Evolutionary conservation across 192 early-diverging fungal species (phyloP).

Genomic region (Coemansia biformis): DNA sequence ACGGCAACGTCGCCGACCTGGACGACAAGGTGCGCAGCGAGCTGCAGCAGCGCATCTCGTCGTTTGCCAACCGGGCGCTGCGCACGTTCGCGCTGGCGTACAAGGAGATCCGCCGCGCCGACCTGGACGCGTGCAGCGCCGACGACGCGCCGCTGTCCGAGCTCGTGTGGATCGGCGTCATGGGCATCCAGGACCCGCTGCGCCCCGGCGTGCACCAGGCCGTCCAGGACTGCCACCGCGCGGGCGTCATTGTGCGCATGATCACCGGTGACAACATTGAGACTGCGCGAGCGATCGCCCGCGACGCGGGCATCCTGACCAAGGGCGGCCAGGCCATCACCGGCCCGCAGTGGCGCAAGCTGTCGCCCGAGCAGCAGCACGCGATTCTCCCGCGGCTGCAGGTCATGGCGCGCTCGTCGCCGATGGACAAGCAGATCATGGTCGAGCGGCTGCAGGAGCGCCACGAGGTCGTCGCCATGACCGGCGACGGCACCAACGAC

Average conservation of each 20-base stretch:
- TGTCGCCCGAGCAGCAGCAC: constrained; percentile 62
- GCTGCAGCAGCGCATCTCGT: constrained; percentile 52
- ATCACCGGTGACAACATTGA: constrained; percentile 80
- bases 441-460: constrained; percentile 67
- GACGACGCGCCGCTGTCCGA: constrained; percentile 55
- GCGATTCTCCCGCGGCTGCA: constrained; percentile 64
- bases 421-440: constrained; percentile 84
- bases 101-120: constrained; percentile 51
- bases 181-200: constrained; percentile 87
- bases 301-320: constrained; percentile 77
- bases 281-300: constrained; percentile 88
- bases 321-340: constrained; percentile 69
- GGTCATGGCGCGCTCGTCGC: constrained; percentile 84
- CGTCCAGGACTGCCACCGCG: constrained; percentile 67
- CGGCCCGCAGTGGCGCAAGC: constrained; percentile 70
- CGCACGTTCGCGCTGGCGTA: constrained; percentile 71
- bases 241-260: constrained; percentile 88
- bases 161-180: constrained; percentile 63
- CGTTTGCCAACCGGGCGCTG: constrained; percentile 62
- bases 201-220: constrained; percentile 74
- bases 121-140: constrained; percentile 44
- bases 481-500: constrained; percentile 86
- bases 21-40: constrained; percentile 38
- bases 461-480: constrained; percentile 69
- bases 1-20: constrained; percentile 50